Percentiles rank a stretch among this genome's conserved stretches.
These are phyloP conservation scores for Xylaria sp. DNA, from an alignment of 2,329 filamentous ascomycete species.

Conservation along the genomic window DNA sequence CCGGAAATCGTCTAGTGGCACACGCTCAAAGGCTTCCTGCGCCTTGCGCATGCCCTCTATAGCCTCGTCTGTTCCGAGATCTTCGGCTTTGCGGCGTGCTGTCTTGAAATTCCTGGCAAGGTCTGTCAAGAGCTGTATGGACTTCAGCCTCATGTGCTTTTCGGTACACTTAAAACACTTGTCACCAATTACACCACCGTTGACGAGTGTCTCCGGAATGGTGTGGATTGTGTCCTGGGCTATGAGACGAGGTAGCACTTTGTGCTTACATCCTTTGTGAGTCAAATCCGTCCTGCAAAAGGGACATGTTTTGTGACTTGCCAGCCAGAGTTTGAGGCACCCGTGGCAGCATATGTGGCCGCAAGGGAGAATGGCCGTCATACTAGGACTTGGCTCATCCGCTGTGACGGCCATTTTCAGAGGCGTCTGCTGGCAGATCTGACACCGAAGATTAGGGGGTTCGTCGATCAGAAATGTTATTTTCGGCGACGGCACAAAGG, in stretches of 20 bases:
- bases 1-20: conserved; percentile 21
- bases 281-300: conserved; percentile 43
- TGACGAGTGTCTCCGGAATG: conserved; percentile 43
- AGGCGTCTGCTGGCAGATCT: conserved; percentile 33
- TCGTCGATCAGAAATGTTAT: conserved; percentile 38
- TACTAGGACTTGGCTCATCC: not conserved
- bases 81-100: conserved; percentile 19
- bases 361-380: conserved; percentile 44
- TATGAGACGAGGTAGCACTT: conserved; percentile 35
- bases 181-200: conserved; percentile 37
- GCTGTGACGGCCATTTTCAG: conserved; percentile 23
- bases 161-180: conserved; percentile 30
- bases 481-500: conserved; percentile 36
- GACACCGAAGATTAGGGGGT: conserved; percentile 32
- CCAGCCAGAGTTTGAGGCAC: conserved; percentile 42
- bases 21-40: conserved; percentile 26
- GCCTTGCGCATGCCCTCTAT: conserved; percentile 16
- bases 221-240: conserved; percentile 40
- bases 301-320: conserved; percentile 38
- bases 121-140: conserved; percentile 12
- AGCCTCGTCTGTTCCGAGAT: conserved; percentile 18
- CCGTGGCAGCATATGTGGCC: conserved; percentile 43
- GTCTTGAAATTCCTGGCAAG: conserved; percentile 20
- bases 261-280: conserved; percentile 42
- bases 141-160: not conserved